A percentile compares a stretch with the other conserved stretches of the same genome.
Conservation (phyloP, 805 yeast species). For the Ascoidea asiatica region DNA sequence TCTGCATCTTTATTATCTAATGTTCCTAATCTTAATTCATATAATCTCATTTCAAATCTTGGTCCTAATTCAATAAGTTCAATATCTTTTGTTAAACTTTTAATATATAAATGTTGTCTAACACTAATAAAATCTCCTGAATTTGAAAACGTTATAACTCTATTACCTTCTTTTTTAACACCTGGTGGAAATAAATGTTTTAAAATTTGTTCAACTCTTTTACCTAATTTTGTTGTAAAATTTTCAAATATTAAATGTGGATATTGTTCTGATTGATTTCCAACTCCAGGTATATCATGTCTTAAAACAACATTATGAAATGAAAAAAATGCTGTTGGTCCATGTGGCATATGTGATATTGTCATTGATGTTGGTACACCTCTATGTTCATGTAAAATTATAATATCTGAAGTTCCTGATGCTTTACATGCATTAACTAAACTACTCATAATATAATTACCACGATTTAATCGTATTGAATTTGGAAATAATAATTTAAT, state of each 20-base stretch:
- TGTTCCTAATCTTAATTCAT: slow-evolving; percentile 79
- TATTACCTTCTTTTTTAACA: slow-evolving; percentile 75
- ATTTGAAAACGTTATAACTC: slow-evolving; percentile 90
- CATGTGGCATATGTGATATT: slow-evolving; percentile 92
- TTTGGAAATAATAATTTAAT: slow-evolving; percentile 83
- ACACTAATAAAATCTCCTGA: slow-evolving; percentile 86
- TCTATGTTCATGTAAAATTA: slow-evolving; percentile 88
- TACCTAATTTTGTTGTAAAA: slow-evolving; percentile 69
- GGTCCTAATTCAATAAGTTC: slow-evolving; percentile 97
- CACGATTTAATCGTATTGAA: slow-evolving; percentile 80
- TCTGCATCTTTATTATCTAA: slow-evolving; percentile 94
- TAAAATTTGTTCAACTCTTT: slow-evolving; percentile 65
- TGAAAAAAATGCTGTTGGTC: slow-evolving; percentile 92
- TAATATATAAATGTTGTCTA: slow-evolving; percentile 89
- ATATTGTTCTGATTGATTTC: slow-evolving; percentile 80
- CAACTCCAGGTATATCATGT: slow-evolving; percentile 79
- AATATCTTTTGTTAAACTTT: slow-evolving; percentile 68
- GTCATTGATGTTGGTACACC: slow-evolving; percentile 96
- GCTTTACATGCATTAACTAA: slow-evolving; percentile 73
- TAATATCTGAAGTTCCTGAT: slow-evolving; percentile 71
- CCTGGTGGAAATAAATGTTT: slow-evolving; percentile 95
- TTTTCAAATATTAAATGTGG: slow-evolving; percentile 93
- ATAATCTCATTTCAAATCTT: slow-evolving; percentile 92
- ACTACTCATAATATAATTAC: slow-evolving; percentile 78
- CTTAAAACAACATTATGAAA: slow-evolving; percentile 88